A percentile compares a stretch with the other conserved stretches of the same genome.
These are phyloP conservation scores for Tarenaya hassleriana DNA, from an alignment of 345 rosid species.

Conservation along the genomic window DNA sequence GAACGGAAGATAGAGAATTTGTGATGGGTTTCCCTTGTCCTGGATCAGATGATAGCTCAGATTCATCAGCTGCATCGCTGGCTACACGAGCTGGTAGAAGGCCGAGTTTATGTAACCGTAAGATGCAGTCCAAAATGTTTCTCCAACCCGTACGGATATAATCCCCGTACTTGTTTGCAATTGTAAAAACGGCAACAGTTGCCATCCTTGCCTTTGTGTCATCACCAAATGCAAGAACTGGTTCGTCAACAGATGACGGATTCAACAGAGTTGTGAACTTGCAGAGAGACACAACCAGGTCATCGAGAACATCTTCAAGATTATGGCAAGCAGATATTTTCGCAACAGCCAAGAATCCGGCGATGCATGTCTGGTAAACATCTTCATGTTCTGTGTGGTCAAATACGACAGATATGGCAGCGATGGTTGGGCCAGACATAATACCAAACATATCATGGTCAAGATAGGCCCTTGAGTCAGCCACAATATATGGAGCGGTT, in stretches of 20 bases:
- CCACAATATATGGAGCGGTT: conserved; percentile 74
- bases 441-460: conserved; percentile 98
- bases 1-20: conserved; percentile 69
- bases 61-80: conserved; percentile 96
- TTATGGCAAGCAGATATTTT: conserved; percentile 97
- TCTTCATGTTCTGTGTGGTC: conserved; percentile 98
- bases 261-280: conserved; percentile 93
- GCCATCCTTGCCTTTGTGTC: conserved; percentile 95
- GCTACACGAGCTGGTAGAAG: conserved; percentile 98
- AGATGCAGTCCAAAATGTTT: conserved; percentile 90
- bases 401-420: conserved; percentile 96
- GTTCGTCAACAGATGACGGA: conserved; percentile 81
- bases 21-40: conserved; percentile 76
- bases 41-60: conserved; percentile 74
- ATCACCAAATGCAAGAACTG: conserved; percentile 93
- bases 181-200: conserved; percentile 86
- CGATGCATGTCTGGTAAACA: conserved; percentile 89
- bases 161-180: conserved; percentile 95
- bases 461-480: conserved; percentile 80
- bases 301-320: conserved; percentile 96
- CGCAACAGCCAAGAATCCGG: conserved; percentile 94
- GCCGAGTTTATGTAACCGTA: conserved; percentile 92
- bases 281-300: conserved; percentile 90
- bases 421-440: conserved; percentile 98
- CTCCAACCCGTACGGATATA: conserved; percentile 94